A percentile compares a stretch with the other conserved stretches of the same genome.
phyloP scores from a whole-genome alignment of 2,329 filamentous ascomycete species.

The Chaetomium globosum region DNA sequence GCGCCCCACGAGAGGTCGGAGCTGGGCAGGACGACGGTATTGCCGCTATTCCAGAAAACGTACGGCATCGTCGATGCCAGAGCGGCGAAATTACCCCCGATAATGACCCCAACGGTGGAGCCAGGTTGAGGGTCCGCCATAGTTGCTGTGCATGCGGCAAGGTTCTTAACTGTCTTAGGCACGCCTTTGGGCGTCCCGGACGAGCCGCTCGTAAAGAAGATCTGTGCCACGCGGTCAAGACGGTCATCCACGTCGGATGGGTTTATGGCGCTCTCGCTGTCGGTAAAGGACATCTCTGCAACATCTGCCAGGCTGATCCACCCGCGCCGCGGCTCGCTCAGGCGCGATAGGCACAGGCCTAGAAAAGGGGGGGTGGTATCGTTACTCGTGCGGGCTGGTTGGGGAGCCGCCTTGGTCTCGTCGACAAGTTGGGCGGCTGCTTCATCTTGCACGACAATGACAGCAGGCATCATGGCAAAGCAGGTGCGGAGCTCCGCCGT shows the following conservation, averaged over 20 bases:
- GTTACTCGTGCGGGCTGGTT: not conserved
- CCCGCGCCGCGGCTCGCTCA: not conserved
- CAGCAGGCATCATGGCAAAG: not conserved
- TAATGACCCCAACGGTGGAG: not conserved
- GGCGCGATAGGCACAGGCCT: not conserved
- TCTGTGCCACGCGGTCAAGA: not conserved
- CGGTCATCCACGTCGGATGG: not conserved
- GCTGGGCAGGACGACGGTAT: not conserved
- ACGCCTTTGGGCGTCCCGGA: constrained; percentile 1
- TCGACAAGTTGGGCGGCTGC: not conserved
- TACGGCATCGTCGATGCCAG: not conserved
- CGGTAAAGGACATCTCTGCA: constrained; percentile 2
- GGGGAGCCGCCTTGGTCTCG: not conserved
- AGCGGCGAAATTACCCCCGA: not conserved
- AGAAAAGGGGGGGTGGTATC: not conserved
- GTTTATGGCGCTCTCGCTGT: not conserved
- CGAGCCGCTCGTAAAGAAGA: not conserved
- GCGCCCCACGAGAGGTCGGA: not conserved
- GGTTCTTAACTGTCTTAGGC: not conserved
- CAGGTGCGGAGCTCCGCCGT: no score
- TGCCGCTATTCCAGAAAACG: not conserved
- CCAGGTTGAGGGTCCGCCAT: not conserved
- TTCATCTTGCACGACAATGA: constrained; percentile 2
- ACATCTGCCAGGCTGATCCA: constrained; percentile 1
- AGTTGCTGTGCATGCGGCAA: not conserved